These are phyloP conservation scores for Geotrichum aggregatum DNA, from an alignment of 1,139 yeast species.

Conservation along the genomic window DNA sequence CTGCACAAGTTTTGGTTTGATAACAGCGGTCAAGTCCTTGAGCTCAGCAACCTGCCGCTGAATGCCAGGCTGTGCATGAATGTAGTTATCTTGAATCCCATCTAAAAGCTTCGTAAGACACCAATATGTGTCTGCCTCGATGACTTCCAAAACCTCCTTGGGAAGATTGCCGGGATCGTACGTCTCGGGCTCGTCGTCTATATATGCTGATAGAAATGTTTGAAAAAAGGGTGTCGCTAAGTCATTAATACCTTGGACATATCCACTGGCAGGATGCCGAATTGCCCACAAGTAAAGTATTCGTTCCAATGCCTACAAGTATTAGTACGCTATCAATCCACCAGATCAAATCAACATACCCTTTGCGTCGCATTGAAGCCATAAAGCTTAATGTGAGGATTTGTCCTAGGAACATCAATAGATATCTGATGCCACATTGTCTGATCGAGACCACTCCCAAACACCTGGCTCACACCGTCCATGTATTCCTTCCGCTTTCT, in stretches of 20 bases:
- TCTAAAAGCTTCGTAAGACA: constrained; percentile 85
- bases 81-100: constrained; percentile 92
- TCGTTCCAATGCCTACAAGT: constrained; percentile 53
- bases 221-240: constrained; percentile 91
- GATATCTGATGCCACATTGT: constrained; percentile 93
- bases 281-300: constrained; percentile 92
- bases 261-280: constrained; percentile 96
- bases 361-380: constrained; percentile 66
- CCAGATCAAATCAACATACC: constrained; percentile 10
- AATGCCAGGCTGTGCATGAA: constrained; percentile 97
- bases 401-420: constrained; percentile 92
- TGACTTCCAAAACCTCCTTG: constrained; percentile 49
- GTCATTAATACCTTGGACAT: constrained; percentile 98
- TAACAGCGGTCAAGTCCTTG: constrained; percentile 70
- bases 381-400: constrained; percentile 76
- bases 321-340: constrained; percentile 25
- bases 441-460: constrained; percentile 60
- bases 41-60: constrained; percentile 82
- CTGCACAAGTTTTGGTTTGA: constrained; percentile 64
- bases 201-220: constrained; percentile 71
- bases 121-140: constrained; percentile 97
- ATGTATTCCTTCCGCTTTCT: constrained; percentile 82
- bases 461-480: constrained; percentile 63
- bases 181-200: constrained; percentile 46
- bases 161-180: constrained; percentile 66